Conservation (phyloP, 2,329 filamentous ascomycete species). For the Pezicula neosporulosa region DNA sequence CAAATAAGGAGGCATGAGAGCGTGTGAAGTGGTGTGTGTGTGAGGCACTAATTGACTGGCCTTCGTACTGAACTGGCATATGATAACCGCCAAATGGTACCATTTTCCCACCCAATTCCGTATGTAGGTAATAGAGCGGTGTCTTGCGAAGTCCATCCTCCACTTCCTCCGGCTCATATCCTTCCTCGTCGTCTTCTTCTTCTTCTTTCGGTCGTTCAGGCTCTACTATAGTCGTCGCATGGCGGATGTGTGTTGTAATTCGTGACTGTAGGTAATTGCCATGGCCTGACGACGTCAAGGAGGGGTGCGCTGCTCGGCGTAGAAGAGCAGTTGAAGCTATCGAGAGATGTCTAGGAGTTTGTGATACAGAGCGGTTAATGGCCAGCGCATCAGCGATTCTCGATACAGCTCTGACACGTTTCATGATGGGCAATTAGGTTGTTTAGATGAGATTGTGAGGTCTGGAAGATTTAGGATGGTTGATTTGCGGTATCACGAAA, state of each 20-base stretch:
- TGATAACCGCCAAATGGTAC: constrained; percentile 91
- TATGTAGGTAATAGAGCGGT: constrained; percentile 74
- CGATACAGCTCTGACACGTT: constrained; percentile 22
- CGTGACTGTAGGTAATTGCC: constrained; percentile 1
- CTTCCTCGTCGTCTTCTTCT: background rate
- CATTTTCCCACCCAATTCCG: constrained; percentile 82
- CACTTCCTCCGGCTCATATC: background rate
- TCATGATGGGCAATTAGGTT: constrained; percentile 24
- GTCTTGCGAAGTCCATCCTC: constrained; percentile 52
- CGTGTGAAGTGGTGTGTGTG: constrained; percentile 92
- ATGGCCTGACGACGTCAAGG: background rate
- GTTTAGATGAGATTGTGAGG: background rate
- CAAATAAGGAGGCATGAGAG: constrained; percentile 84
- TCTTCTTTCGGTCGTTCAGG: background rate
- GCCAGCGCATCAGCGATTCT: constrained; percentile 13
- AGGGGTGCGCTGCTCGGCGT: background rate
- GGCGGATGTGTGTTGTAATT: constrained; percentile 10
- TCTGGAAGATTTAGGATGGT: no score
- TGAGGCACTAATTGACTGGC: constrained; percentile 74
- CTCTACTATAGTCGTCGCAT: constrained; percentile 5
- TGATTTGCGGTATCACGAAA: no score
- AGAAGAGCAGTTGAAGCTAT: constrained; percentile 18
- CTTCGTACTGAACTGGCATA: constrained; percentile 89
- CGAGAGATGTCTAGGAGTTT: constrained; percentile 18
- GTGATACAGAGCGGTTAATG: constrained; percentile 7